Conservation (phyloP, 352 stramenopile genomes). For the Labyrinthula sp. region DNA sequence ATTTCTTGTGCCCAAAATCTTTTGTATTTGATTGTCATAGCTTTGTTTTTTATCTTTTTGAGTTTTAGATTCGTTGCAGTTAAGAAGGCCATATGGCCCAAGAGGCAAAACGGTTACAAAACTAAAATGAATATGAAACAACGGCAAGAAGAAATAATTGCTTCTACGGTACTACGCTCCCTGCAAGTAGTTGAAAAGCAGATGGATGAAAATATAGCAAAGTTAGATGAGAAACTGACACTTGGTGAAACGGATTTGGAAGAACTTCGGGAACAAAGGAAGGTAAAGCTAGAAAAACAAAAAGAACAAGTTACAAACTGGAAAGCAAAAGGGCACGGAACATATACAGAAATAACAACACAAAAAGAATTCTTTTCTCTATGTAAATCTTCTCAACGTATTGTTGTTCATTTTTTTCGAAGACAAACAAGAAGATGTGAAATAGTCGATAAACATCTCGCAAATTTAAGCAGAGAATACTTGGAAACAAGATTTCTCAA, state of each 20-base stretch:
- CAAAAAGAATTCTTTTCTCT: constrained; percentile 80
- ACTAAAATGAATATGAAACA: no score
- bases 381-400: constrained; percentile 63
- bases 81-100: no score
- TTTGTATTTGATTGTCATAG: no score
- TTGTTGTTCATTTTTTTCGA: constrained; percentile 85
- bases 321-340: constrained; percentile 47
- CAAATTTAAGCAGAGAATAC: constrained; percentile 61
- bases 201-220: constrained; percentile 44
- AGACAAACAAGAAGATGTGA: constrained; percentile 68
- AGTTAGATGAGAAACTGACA: constrained; percentile 51
- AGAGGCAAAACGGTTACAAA: no score
- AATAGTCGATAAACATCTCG: constrained; percentile 70
- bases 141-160: constrained; percentile 36
- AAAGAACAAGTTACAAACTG: constrained; percentile 34
- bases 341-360: constrained; percentile 62
- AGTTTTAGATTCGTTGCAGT: no score
- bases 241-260: constrained; percentile 65
- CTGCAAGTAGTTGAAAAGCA: constrained; percentile 57
- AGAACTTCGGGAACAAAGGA: constrained; percentile 50
- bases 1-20: no score
- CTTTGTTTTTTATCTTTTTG: no score
- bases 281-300: constrained; percentile 47
- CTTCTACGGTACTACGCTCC: constrained; percentile 56
- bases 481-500: constrained; percentile 78